Evolutionary conservation across 148 eudicot species (phyloP).

Genomic region (Diospyros lotus): DNA sequence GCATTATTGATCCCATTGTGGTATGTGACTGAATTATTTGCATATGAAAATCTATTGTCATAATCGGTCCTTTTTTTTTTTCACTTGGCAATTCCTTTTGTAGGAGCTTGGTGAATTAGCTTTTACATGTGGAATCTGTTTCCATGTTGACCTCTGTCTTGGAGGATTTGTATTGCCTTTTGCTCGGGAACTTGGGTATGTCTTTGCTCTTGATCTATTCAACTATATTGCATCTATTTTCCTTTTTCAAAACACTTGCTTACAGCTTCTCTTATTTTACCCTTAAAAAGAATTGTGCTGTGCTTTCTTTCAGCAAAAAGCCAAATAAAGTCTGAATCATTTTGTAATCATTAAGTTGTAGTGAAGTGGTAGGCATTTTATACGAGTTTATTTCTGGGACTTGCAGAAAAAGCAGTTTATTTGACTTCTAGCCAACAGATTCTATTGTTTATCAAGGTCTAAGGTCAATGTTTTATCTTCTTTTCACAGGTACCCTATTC

Average conservation of each 20-base stretch:
- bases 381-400: background rate
- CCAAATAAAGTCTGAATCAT: background rate
- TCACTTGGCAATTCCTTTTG: conserved; percentile 17
- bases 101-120: conserved; percentile 96
- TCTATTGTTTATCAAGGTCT: too few species aligned
- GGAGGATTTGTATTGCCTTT: conserved; percentile 98
- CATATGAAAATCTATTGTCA: background rate
- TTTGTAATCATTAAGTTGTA: background rate
- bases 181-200: conserved; percentile 94
- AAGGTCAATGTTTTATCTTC: background rate
- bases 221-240: background rate
- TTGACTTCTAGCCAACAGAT: too few species aligned
- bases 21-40: conserved; percentile 29
- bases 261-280: background rate
- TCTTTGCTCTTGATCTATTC: background rate
- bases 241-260: conserved; percentile 4
- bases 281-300: background rate
- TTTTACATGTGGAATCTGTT: conserved; percentile 57
- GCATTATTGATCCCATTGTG: conserved; percentile 91
- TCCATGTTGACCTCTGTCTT: conserved; percentile 98
- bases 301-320: background rate
- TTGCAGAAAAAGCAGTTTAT: background rate
- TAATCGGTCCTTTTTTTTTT: conserved; percentile 12
- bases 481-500: conserved; percentile 69
- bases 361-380: background rate